Percentiles rank a stretch among this genome's conserved stretches.
phyloP scores from a whole-genome alignment of 1,139 yeast species.

The Pichia sp. region DNA sequence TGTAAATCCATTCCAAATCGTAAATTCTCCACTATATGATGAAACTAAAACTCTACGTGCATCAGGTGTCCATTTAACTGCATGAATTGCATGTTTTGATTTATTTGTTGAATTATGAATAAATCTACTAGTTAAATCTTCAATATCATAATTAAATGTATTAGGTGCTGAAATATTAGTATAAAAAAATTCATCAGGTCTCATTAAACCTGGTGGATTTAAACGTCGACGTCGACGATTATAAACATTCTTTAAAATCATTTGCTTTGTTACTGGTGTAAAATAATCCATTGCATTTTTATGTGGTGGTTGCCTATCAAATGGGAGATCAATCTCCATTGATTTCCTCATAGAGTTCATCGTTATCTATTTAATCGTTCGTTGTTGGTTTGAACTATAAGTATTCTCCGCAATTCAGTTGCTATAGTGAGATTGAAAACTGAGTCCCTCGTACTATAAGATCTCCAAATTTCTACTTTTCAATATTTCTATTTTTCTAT shows the following conservation, averaged over 20 bases:
- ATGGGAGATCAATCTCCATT: slow-evolving; percentile 14
- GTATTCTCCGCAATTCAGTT: too few species aligned
- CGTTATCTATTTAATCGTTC: neutral
- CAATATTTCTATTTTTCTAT: too few species aligned
- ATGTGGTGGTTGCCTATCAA: slow-evolving; percentile 22
- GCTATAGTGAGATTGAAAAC: too few species aligned
- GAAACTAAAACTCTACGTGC: slow-evolving; percentile 88
- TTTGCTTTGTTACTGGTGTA: slow-evolving; percentile 70
- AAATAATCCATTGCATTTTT: slow-evolving; percentile 88
- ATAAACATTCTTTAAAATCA: slow-evolving; percentile 45
- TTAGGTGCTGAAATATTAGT: slow-evolving; percentile 67
- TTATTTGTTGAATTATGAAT: slow-evolving; percentile 89
- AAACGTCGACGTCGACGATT: slow-evolving; percentile 32
- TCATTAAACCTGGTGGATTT: slow-evolving; percentile 49
- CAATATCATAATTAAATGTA: slow-evolving; percentile 47
- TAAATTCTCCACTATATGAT: slow-evolving; percentile 89
- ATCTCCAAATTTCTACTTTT: too few species aligned
- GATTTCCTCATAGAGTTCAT: slow-evolving; percentile 5
- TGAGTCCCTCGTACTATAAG: too few species aligned
- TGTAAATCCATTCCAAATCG: slow-evolving; percentile 94
- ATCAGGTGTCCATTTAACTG: slow-evolving; percentile 94
- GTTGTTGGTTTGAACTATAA: neutral
- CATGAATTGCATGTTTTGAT: slow-evolving; percentile 84
- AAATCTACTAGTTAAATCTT: slow-evolving; percentile 70
- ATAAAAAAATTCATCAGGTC: slow-evolving; percentile 74